Evolutionary conservation across 495 filamentous ascomycete species (phyloP), one percentile per base, ranked within the genome.

Genomic region (Xylaria flabelliformis): DNA sequence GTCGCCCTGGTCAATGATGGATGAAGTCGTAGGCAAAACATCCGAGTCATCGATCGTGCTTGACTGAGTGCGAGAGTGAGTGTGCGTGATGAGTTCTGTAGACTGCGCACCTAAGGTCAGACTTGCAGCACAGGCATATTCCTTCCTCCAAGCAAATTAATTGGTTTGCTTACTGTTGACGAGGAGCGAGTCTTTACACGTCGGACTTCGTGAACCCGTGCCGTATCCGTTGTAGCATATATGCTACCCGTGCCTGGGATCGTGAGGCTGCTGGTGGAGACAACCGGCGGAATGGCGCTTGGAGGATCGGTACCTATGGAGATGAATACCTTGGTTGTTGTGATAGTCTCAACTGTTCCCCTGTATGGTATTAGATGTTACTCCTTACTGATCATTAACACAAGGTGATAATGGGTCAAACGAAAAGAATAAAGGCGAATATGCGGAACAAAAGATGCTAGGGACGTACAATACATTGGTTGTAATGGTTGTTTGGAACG

Each of bases 261-360:
- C 36, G 58, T 42, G 15, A 5, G 19, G 12, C 36, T 55, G 21
- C 4, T 55, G 59, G n/a, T 56, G 10, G 34, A 8, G 32, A 8
- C 19, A 26, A 1, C 19, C 46, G n/a, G 21, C 1, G 17, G 24
- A 19, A 58, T 21, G 24, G 26, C n/a, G 15, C 26, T 34, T 9
- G 69, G 69, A 46, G 21, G 26, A 4, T 65, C 1, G 10, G 61
- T 71, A 12, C 69, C 69, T 21, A 65, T 58, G 7, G 69, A 71
- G 46, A 64, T 64, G 32, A 51, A 65, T 32, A 48, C 24, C 50
- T 4, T 53, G 50, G 61, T 71, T 19, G n/a, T 48, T 5, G 69
- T 71, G 50, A 64, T 56, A 10, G 61, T 59, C n/a, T 65, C 39
- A 7, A n/a, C 56, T 0, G 69, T 56, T 53, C 69, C 69, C 48